Evolutionary conservation across 768 basidiomycete species (phyloP).

Genomic region (Psilocybe subaeruginosa): DNA sequence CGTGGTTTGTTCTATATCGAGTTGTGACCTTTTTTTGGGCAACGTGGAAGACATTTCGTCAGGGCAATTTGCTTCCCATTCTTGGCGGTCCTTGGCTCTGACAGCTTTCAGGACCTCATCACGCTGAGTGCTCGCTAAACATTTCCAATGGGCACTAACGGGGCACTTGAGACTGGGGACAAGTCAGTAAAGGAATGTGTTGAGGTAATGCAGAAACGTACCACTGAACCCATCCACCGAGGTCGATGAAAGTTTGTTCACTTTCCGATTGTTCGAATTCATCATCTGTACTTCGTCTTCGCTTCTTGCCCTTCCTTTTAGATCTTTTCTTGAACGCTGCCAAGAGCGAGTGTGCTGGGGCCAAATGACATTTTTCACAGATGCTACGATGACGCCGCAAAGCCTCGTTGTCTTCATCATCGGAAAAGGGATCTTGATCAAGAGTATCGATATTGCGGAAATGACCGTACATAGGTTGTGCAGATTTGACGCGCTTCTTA

Average conservation of each 20-base stretch:
- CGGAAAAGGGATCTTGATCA: slow-evolving; percentile 51
- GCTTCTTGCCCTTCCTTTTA: slow-evolving; percentile 45
- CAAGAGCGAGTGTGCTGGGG: slow-evolving; percentile 60
- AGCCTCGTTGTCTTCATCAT: slow-evolving; percentile 53
- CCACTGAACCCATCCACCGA: slow-evolving; percentile 90
- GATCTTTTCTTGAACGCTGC: slow-evolving; percentile 38
- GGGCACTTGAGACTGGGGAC: slow-evolving; percentile 72
- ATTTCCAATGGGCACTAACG: slow-evolving; percentile 77
- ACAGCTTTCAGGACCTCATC: slow-evolving; percentile 76
- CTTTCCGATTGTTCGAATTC: slow-evolving; percentile 57
- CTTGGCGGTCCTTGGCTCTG: slow-evolving; percentile 49
- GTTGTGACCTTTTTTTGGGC: slow-evolving; percentile 46
- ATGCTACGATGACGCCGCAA: slow-evolving; percentile 61
- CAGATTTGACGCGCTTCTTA: slow-evolving; percentile 23
- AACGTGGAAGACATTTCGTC: slow-evolving; percentile 22
- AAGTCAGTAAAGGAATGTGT: slow-evolving; percentile 12
- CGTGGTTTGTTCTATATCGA: slow-evolving; percentile 62
- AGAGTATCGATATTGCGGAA: slow-evolving; percentile 44
- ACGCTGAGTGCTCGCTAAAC: slow-evolving; percentile 64
- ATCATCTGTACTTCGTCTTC: slow-evolving; percentile 40
- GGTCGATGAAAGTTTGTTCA: slow-evolving; percentile 49
- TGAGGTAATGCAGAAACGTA: slow-evolving; percentile 30
- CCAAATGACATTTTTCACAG: slow-evolving; percentile 74
- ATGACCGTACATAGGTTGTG: slow-evolving; percentile 43
- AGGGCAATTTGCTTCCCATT: slow-evolving; percentile 35